Evolutionary conservation across 371 early-diverging fungal species (phyloP), one percentile per base, ranked within the genome.

Genomic region (Basidiobolus meristosporus): DNA sequence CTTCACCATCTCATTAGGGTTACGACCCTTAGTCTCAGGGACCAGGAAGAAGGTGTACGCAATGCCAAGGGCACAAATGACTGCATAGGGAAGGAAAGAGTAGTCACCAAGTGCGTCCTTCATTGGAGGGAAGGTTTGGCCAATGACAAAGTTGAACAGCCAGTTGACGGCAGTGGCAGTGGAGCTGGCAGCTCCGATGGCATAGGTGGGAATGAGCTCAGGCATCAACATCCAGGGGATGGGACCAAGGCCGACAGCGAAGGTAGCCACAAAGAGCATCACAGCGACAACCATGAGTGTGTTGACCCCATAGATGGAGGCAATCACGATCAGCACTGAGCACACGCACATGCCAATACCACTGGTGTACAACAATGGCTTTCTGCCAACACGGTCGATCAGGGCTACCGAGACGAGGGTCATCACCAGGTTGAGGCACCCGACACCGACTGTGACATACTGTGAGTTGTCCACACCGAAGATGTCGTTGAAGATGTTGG

Each of bases 241-340:
- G 11, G 76, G 71, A 22, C 89, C 85, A 1, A 89, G 52, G 16
- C 87, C 96, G 15, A 90, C 49, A 28, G 82, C 82, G 53, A 79
- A 95, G 29, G 68, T 64, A 21, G 73, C 70, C 11, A 82, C 73
- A 57, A 82, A 89, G 30, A 81, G 47, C 57, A 79, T 69, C 48
- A 83, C 61, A 48, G 72, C 65, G 10, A 72, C 65, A 21, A 70
- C 73, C 12, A 81, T 74, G 15, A 82, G 51, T 20, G 59, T 45
- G 19, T 63, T 58, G 19, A 73, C 40, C 3, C 57, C 44, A 40
- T 44, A 59, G 14, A 57, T 57, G 3, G 73, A 57, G 14, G 68
- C 71, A 14, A 73, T 40, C 5, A 77, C 66, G 21, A 82, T 48
- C 18, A 70, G 20, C 18, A 37, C 16, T 5, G 69, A 68, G 40